Percentiles rank a stretch among this genome's conserved stretches.
These are phyloP conservation scores for Stemphylium vesicarium DNA, from an alignment of 2,329 filamentous ascomycete species.

Conservation along the genomic window DNA sequence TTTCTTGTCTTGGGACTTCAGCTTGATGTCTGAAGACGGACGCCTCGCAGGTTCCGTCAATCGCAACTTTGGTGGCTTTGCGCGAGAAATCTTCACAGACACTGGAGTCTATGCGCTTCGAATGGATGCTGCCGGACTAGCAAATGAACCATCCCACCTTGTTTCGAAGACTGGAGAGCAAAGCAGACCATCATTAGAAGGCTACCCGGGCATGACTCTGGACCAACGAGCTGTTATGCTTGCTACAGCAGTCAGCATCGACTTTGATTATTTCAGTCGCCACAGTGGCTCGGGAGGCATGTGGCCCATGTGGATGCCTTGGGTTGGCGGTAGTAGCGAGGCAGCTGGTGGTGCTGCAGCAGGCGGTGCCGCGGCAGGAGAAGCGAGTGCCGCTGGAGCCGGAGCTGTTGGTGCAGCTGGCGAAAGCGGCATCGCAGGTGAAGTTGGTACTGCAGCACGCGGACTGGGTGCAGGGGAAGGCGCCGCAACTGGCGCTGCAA, in stretches of 20 bases:
- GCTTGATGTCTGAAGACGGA: constrained; percentile 58
- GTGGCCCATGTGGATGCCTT: constrained; percentile 60
- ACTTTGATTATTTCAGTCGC: constrained; percentile 72
- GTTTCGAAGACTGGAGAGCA: constrained; percentile 48
- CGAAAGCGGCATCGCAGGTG: constrained; percentile 52
- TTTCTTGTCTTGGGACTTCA: constrained; percentile 70
- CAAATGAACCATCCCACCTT: constrained; percentile 47
- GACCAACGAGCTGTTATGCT: constrained; percentile 71
- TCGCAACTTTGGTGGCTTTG: constrained; percentile 68
- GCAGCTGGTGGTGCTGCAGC: constrained; percentile 34
- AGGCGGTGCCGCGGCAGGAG: constrained; percentile 51
- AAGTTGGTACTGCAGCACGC: constrained; percentile 55
- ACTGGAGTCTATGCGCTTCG: constrained; percentile 69
- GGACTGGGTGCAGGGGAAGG: constrained; percentile 52
- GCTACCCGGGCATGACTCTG: constrained; percentile 63
- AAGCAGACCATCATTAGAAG: constrained; percentile 19
- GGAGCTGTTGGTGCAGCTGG: constrained; percentile 52
- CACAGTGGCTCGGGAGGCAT: constrained; percentile 58
- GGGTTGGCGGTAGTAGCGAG: constrained; percentile 44
- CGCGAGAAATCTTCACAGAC: constrained; percentile 69
- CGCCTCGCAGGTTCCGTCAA: constrained; percentile 66
- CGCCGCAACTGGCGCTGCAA: constrained; percentile 59
- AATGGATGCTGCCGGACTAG: constrained; percentile 65
- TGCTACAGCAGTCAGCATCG: constrained; percentile 68
- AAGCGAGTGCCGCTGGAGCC: constrained; percentile 46